A percentile compares a stretch with the other conserved stretches of the same genome.
These are phyloP conservation scores for Athelia psychrophila DNA, from an alignment of 1,284 basidiomycete genomes.

Conservation along the genomic window DNA sequence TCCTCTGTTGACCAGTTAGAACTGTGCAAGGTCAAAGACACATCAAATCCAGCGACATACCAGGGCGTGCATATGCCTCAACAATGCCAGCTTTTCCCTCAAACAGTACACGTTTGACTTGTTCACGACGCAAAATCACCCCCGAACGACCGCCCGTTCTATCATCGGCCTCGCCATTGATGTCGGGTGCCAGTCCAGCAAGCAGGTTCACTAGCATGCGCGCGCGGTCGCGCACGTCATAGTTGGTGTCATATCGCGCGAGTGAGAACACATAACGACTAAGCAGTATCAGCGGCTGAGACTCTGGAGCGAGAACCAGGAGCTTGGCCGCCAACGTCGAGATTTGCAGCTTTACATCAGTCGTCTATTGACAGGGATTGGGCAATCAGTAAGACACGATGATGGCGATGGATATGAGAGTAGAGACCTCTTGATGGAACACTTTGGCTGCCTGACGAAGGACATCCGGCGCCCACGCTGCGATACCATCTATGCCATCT, in stretches of 20 bases:
- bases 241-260: conserved; percentile 85
- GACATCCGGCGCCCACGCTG: conserved; percentile 82
- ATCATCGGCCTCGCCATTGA: conserved; percentile 28
- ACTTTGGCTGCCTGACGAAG: conserved; percentile 72
- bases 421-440: conserved; percentile 66
- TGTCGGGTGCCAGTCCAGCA: conserved; percentile 44
- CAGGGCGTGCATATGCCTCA: conserved; percentile 28
- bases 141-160: conserved; percentile 53
- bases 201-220: conserved; percentile 78
- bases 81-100: conserved; percentile 58
- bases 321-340: conserved; percentile 84
- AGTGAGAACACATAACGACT: conserved; percentile 75
- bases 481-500: conserved; percentile 47
- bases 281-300: conserved; percentile 50
- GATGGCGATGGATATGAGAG: neutral
- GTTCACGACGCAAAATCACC: conserved; percentile 78
- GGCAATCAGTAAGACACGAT: neutral
- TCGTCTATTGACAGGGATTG: conserved; percentile 41
- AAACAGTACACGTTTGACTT: conserved; percentile 77
- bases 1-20: conserved; percentile 30
- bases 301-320: conserved; percentile 62
- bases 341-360: conserved; percentile 77
- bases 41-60: conserved; percentile 14
- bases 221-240: conserved; percentile 86
- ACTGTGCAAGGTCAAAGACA: conserved; percentile 1